Conservation (phyloP, 306 rosid species). For the Casuarina glauca region DNA sequence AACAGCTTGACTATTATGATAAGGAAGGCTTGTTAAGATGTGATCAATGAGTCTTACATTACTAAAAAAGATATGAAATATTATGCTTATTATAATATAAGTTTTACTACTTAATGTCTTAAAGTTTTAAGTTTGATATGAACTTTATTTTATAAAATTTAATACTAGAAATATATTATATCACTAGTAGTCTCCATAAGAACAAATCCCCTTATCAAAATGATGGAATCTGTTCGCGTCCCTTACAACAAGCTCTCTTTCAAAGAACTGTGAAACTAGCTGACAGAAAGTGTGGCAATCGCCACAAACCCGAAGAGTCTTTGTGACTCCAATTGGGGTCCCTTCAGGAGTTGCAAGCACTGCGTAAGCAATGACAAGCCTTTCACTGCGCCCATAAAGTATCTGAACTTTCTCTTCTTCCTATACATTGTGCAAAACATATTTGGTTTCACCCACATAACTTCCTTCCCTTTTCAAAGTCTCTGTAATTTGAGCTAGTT, state of each 20-base stretch:
- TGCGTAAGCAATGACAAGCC: constrained; percentile 69
- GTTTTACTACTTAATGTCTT: too few species aligned
- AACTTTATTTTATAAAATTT: too few species aligned
- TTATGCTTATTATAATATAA: too few species aligned
- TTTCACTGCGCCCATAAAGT: constrained; percentile 71
- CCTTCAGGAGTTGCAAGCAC: constrained; percentile 48
- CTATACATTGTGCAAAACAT: constrained; percentile 63
- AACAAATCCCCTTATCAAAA: constrained; percentile 61
- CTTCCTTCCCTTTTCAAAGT: constrained; percentile 48
- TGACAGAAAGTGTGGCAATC: constrained; percentile 72
- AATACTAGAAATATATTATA: background rate
- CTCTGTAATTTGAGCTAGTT: constrained; percentile 49
- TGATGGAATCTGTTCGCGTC: constrained; percentile 80
- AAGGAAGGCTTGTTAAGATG: too few species aligned
- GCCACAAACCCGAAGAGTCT: constrained; percentile 66
- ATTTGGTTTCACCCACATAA: constrained; percentile 58
- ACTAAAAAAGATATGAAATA: too few species aligned
- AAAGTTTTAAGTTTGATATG: too few species aligned
- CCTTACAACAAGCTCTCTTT: constrained; percentile 55
- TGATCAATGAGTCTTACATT: too few species aligned
- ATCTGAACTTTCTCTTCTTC: constrained; percentile 60
- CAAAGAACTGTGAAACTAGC: constrained; percentile 56
- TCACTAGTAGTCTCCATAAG: constrained; percentile 82
- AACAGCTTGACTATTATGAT: too few species aligned
- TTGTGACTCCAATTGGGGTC: constrained; percentile 51